Conservation (phyloP, 2,329 filamentous ascomycete genomes). For the Juglanconis juglandina region DNA sequence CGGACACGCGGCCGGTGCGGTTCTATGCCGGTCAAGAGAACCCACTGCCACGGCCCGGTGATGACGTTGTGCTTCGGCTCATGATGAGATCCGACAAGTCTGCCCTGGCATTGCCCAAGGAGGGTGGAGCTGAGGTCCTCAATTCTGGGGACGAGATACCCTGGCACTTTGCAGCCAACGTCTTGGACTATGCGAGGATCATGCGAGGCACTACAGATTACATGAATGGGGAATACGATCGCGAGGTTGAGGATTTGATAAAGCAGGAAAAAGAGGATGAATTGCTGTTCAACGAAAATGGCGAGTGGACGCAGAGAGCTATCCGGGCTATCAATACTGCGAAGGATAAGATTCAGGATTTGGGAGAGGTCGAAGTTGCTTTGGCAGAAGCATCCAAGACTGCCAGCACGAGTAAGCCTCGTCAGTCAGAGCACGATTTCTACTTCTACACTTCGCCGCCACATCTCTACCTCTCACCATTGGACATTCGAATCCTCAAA, state of each 20-base stretch:
- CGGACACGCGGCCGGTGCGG: slow-evolving; percentile 81
- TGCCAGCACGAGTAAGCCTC: slow-evolving; percentile 17
- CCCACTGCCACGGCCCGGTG: slow-evolving; percentile 73
- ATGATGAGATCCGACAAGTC: slow-evolving; percentile 78
- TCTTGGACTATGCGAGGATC: slow-evolving; percentile 88
- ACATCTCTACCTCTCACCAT: slow-evolving; percentile 83
- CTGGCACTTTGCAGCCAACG: slow-evolving; percentile 92
- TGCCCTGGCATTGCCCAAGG: slow-evolving; percentile 82
- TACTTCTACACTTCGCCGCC: slow-evolving; percentile 86
- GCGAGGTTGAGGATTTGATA: slow-evolving; percentile 71
- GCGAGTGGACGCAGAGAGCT: slow-evolving; percentile 87
- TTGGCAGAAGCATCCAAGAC: slow-evolving; percentile 23
- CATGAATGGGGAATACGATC: slow-evolving; percentile 75
- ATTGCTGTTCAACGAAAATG: slow-evolving; percentile 84
- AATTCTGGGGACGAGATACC: slow-evolving; percentile 73
- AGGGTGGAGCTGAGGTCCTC: slow-evolving; percentile 68
- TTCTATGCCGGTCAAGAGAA: slow-evolving; percentile 90
- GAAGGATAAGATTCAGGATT: slow-evolving; percentile 66
- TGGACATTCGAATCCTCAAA: slow-evolving; percentile 91
- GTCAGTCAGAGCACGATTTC: slow-evolving; percentile 52
- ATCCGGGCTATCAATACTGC: slow-evolving; percentile 69
- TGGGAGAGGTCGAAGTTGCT: slow-evolving; percentile 31
- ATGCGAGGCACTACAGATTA: slow-evolving; percentile 94
- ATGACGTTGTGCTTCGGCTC: slow-evolving; percentile 83
- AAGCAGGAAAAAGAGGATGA: slow-evolving; percentile 85